A percentile compares a stretch with the other conserved stretches of the same genome.
phyloP scores from a whole-genome alignment of 176 grass and related monocot species.

The Dendrocalamus sinicus region DNA sequence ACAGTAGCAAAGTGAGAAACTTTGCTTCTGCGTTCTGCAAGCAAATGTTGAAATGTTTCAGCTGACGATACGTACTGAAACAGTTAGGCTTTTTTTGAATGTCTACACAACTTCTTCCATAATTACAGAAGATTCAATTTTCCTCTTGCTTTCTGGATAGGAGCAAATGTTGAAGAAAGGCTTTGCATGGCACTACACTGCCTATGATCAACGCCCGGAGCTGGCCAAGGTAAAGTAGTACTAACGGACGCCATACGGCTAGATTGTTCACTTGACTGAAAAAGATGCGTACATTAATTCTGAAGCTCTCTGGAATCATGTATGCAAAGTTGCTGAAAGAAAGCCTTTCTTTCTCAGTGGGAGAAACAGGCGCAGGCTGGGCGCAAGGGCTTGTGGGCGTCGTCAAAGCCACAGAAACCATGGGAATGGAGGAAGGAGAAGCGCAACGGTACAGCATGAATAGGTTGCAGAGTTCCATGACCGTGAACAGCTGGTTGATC shows the following conservation, averaged over 20 bases:
- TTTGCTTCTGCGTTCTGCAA: conserved; percentile 21
- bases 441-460: conserved; percentile 64
- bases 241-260: not conserved
- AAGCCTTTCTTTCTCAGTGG: conserved; percentile 49
- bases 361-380: conserved; percentile 74
- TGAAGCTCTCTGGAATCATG: not conserved
- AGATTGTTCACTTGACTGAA: not conserved
- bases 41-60: not conserved
- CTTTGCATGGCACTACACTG: conserved; percentile 89
- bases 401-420: conserved; percentile 79
- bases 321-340: not conserved
- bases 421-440: conserved; percentile 91
- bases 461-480: not conserved
- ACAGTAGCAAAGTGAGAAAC: not conserved
- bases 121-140: not conserved
- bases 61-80: not conserved
- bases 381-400: conserved; percentile 77
- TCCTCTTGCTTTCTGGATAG: conserved; percentile 21
- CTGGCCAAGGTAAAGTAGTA: conserved; percentile 64
- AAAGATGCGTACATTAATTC: not conserved
- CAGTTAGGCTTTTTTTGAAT: not conserved
- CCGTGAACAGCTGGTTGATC: conserved; percentile 6
- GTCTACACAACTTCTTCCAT: not conserved
- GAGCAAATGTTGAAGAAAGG: conserved; percentile 98
- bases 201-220: conserved; percentile 79